phyloP scores from a whole-genome alignment of 1,284 basidiomycete species.

The Thecaphora frezii region DNA sequence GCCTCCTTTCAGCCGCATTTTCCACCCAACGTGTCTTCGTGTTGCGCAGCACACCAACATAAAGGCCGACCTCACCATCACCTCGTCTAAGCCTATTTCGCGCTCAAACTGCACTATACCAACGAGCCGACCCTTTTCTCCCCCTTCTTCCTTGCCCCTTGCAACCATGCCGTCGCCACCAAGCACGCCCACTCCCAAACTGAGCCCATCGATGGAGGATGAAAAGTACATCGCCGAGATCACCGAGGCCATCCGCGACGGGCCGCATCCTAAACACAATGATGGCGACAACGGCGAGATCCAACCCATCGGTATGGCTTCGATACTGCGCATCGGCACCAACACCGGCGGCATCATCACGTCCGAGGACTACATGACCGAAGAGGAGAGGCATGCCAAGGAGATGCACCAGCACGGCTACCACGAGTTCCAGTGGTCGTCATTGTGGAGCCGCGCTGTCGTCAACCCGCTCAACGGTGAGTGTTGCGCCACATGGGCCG shows the following conservation, averaged over 20 bases:
- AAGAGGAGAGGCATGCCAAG: constrained; percentile 28
- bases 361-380: constrained; percentile 44
- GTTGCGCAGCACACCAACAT: too few species aligned
- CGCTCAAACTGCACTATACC: too few species aligned
- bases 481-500: not conserved
- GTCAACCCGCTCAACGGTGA: constrained; percentile 65
- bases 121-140: too few species aligned
- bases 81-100: too few species aligned
- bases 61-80: too few species aligned
- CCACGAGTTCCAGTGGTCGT: constrained; percentile 48
- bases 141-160: not conserved
- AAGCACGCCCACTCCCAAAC: not conserved
- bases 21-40: too few species aligned
- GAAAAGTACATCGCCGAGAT: constrained; percentile 29
- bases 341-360: constrained; percentile 36
- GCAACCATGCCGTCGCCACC: not conserved
- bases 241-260: constrained; percentile 15
- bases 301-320: constrained; percentile 24
- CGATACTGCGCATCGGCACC: constrained; percentile 26
- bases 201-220: constrained; percentile 2
- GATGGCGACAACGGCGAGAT: too few species aligned
- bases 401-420: constrained; percentile 27
- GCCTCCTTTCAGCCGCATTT: too few species aligned
- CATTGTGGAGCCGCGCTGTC: constrained; percentile 53
- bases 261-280: constrained; percentile 3